A percentile compares a stretch with the other conserved stretches of the same genome.
Evolutionary conservation across 2,329 filamentous ascomycete species (phyloP).

Genomic region (Aspergillus caelatus): DNA sequence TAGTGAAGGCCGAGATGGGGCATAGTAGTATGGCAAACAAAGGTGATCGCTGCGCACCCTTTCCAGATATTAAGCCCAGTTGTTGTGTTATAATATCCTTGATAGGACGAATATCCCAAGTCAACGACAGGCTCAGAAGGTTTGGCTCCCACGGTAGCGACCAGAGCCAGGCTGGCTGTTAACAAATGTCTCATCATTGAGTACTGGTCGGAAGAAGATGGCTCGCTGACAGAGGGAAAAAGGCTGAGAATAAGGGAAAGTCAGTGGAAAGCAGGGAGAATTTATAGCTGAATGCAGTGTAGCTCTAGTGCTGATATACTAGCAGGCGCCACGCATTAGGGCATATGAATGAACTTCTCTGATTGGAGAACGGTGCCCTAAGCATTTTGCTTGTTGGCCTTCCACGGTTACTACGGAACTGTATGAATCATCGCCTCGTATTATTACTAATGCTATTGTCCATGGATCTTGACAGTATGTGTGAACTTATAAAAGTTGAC

Average conservation of each 20-base stretch:
- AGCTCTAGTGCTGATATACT: background rate
- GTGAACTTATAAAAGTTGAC: too few species aligned
- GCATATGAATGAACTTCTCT: background rate
- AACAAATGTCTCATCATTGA: background rate
- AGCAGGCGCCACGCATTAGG: background rate
- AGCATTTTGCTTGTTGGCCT: background rate
- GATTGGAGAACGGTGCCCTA: background rate
- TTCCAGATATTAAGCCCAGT: background rate
- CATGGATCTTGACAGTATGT: too few species aligned
- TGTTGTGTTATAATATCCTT: background rate
- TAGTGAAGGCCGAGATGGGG: background rate
- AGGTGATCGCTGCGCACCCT: background rate
- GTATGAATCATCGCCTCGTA: too few species aligned
- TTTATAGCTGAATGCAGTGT: background rate
- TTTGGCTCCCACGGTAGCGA: background rate
- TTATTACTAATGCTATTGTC: too few species aligned
- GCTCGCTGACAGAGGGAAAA: background rate
- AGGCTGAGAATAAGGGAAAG: background rate
- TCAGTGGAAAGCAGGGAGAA: background rate
- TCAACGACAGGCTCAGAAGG: background rate
- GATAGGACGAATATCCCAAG: background rate
- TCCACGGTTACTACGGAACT: too few species aligned
- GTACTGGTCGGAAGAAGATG: background rate
- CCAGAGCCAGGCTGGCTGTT: background rate
- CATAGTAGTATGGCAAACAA: background rate